Base-by-base conservation (phyloP, 2,329 filamentous ascomycete species). In the Aspergillus awamori region DNA sequence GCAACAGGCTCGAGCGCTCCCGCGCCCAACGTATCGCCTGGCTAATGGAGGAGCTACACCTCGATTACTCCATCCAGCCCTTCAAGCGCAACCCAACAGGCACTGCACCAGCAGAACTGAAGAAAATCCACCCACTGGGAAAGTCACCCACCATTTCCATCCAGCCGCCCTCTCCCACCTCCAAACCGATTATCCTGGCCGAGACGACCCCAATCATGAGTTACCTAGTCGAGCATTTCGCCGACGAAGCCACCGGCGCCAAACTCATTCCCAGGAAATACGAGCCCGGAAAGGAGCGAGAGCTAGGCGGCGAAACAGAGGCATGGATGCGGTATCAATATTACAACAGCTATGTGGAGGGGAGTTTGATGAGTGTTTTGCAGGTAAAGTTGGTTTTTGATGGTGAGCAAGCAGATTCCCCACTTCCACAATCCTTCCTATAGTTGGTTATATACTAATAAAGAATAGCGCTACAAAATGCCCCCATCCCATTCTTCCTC, bases 321-420 rank as follows among this genome's bases (percentile, higher is more conserved):
- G 78, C 80, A 61, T 89, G 84, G 83, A 71, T 86, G 70, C 79
- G 86, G 43, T 86, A 87, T 69, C 80, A 83, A 70, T 91, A 91
- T 73, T 87, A 86, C 66, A 86, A 96, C 82, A 89, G 97, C 74
- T 97, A 93, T 75, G 83, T 86, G 5, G 94, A 97, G 79, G 94
- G 94, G 10, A 91, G 86, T 62, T 77, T 97, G 63, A 95, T 96
- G 89, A 84, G 86, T 0, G 80, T 87, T 51, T 74, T 95, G 64
- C 76, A 93, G 1, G 76, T 91, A 62, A 79, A 82, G 10, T 72
- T 95, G 10, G 77, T 96, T 26, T 79, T 89, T n/a, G 72, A 83
- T 49, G 79, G 84, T 83, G 82, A 75, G 20, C 20, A 20, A 20
- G 20, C 20, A 20, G 20, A 2, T 2, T 2, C 20, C 2, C 20